Evolutionary conservation across 2,329 filamentous ascomycete species (phyloP).

Genomic region (Claviceps purpurea): DNA sequence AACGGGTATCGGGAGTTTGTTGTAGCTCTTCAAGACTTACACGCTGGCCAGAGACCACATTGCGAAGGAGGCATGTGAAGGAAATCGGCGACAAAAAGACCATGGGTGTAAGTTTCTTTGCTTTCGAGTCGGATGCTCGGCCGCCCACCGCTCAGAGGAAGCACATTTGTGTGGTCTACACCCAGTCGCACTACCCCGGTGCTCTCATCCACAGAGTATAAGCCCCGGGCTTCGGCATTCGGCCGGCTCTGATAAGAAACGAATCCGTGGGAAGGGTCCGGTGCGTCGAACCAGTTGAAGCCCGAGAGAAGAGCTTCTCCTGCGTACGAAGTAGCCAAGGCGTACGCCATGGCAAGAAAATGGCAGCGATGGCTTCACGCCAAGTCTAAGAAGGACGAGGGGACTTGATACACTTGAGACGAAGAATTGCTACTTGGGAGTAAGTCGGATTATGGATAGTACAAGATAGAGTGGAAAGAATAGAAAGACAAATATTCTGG

Average conservation of each 20-base stretch:
- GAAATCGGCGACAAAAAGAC: conserved; percentile 59
- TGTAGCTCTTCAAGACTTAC: conserved; percentile 16
- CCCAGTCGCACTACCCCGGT: conserved; percentile 31
- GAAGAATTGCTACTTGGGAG: not conserved
- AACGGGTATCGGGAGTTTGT: too few species aligned
- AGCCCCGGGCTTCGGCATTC: conserved; percentile 24
- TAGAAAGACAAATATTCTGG: not conserved
- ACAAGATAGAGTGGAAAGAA: not conserved
- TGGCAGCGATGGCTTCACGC: not conserved
- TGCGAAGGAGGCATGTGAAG: conserved; percentile 57
- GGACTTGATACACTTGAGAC: not conserved
- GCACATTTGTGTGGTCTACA: conserved; percentile 28
- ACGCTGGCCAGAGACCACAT: conserved; percentile 65
- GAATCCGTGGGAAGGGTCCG: conserved; percentile 53
- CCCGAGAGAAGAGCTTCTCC: conserved; percentile 29
- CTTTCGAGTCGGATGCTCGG: conserved; percentile 55
- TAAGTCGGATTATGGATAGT: not conserved
- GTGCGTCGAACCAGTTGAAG: conserved; percentile 36
- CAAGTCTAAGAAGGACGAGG: not conserved
- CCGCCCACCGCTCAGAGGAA: conserved; percentile 26
- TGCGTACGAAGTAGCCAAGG: conserved; percentile 28
- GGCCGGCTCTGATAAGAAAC: conserved; percentile 41
- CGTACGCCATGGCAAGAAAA: conserved; percentile 22
- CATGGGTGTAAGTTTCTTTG: conserved; percentile 48
- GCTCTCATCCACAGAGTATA: conserved; percentile 28